Base-by-base conservation (phyloP, 1,139 yeast species). In the Nadsonia starkeyi-henricii region DNA sequence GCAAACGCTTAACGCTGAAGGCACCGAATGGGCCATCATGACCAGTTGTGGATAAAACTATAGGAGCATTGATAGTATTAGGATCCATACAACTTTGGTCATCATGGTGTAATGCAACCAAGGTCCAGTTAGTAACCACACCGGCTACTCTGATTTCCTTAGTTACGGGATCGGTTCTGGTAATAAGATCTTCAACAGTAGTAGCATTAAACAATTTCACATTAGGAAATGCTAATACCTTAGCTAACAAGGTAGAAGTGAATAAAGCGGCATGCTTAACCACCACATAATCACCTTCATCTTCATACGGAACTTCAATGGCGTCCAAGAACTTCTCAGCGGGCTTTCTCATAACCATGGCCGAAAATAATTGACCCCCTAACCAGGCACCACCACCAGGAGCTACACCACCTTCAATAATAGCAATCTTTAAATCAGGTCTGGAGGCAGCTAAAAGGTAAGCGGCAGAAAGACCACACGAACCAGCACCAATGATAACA, bases 21-120 rank as follows among this genome's bases (percentile, higher is more conserved):
- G 89, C 89, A 52, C 91, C 91, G 66, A 81, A 80, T 48, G 88
- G 88, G 57, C 91, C 91, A 62, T 82, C 91, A 59, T 82, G 91
- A 48, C 91, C 91, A 42, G 85, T 77, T 52, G 88, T 78, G 17
- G 88, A 80, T 52, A 82, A 69, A 50, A 82, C 77, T 49, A 82
- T 78, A 58, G 80, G 79, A 53, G 81, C 75, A 61, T 81, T 82
- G 69, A 82, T 80, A 52, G 86, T 82, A 68, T 82, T 81, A 50
- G 91, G 91, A 61, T 82, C 91, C 91, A 82, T 82, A 65, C 91
- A 82, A 17, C 83, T 77, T 63, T 82, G 89, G 53, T 78, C 77
- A 61, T 79, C 85, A 60, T 82, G 91, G 64, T 81, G 81, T 73
- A 80, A 72, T 12, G 88, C 72, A 37, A 82, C 89, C 58, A 81